Base-by-base conservation (phyloP, 306 rosid genomes). In the Pyrus betulifolia region DNA sequence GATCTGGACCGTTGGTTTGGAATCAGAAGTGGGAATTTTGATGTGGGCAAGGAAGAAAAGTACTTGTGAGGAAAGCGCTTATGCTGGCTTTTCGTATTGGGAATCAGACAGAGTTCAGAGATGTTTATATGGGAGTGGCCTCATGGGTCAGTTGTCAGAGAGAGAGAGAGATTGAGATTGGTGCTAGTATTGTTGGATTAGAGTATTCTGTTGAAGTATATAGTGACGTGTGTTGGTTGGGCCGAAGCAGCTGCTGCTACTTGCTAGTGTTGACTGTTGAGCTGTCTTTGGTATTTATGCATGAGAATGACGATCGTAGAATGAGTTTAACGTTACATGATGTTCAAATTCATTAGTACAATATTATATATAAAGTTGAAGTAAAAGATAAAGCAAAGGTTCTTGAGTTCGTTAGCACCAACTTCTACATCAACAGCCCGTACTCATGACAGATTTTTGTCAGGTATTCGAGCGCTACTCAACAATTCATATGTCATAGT, bases 71-170 rank as follows among this genome's bases (percentile, higher is more conserved):
- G 3, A 23, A 69, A 30, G 70, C 28, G 28, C 58, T 70, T 31
- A 6, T 25, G 40, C 66, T 40, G n/a, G 17, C 21, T 71, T 71
- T 72, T 23, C 3, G 44, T 33, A 11, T 42, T 25, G 18, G 61
- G 31, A 42, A 3, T 61, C n/a, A 11, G 69, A 74, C 13, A 60
- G 28, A 14, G 70, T 62, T 70, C 75, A 76, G 77, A 66, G 84
- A 78, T 71, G 11, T 81, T 70, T 80, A 3, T 74, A 38, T 31
- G 11, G 21, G 77, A 22, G 83, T 73, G 82, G 83, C 28, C 30
- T 54, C 90, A 87, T 85, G 85, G 84, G 88, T 38, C 44, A 64
- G 33, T 28, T 79, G 84, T 75, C 35, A 78, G 71, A 76, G 13
- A 63, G 42, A 8, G 62, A 21, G 13, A 22, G 66, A 11, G 19